phyloP scores from a whole-genome alignment of 2,329 filamentous ascomycete genomes.

The Neoarthrinium moseri region DNA sequence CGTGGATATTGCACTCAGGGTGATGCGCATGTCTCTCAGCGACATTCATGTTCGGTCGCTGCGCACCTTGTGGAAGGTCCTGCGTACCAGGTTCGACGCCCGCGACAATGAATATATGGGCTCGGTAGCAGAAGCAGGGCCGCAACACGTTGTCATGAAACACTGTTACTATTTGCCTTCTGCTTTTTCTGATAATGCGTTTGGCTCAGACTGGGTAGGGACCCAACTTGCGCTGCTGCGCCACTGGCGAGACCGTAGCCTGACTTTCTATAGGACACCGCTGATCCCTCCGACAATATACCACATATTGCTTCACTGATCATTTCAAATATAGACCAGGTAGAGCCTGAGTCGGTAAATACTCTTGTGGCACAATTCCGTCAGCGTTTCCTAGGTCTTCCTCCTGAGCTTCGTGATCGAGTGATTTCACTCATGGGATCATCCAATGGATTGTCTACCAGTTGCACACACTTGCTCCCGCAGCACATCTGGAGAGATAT shows the following conservation, averaged over 20 bases:
- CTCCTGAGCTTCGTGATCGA: conserved; percentile 13
- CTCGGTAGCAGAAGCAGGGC: conserved; percentile 7
- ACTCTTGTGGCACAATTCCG: conserved; percentile 7
- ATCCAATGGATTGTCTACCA: conserved; percentile 7
- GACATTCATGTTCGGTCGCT: conserved; percentile 13
- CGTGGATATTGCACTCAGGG: conserved; percentile 14
- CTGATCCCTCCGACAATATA: background rate
- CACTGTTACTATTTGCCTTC: conserved; percentile 14
- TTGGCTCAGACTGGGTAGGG: conserved; percentile 9
- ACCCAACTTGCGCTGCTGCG: too few species aligned
- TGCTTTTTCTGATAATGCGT: background rate
- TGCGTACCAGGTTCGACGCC: conserved; percentile 17
- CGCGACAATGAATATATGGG: conserved; percentile 15
- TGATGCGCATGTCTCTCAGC: conserved; percentile 11
- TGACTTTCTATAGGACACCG: background rate
- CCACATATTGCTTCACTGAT: conserved; percentile 11
- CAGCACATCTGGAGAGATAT: conserved; percentile 18
- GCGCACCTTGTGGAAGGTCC: conserved; percentile 18
- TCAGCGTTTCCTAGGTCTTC: conserved; percentile 11
- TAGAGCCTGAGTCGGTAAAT: conserved; percentile 3
- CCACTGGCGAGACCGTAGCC: too few species aligned
- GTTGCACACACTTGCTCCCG: conserved; percentile 16
- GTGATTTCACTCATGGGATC: conserved; percentile 5
- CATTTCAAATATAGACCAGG: conserved; percentile 10
- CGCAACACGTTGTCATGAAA: conserved; percentile 8